Percentiles rank a stretch among this genome's conserved stretches.
Conservation (phyloP, 371 early-diverging fungal genomes). For the Mucor irregularis region DNA sequence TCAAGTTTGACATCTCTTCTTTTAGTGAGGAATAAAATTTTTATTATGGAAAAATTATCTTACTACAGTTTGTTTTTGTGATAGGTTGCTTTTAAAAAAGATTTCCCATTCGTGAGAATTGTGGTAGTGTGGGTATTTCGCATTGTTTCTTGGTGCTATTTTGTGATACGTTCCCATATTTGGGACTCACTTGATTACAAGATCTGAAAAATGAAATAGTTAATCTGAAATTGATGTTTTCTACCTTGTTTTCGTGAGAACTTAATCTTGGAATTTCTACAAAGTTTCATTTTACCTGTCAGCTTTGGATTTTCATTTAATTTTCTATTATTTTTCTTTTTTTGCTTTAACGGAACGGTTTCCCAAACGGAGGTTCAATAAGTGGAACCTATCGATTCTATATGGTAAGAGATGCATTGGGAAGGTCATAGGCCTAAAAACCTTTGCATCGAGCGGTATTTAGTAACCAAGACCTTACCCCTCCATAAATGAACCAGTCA, state of each 20-base stretch:
- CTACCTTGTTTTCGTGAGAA: not conserved
- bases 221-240: not conserved
- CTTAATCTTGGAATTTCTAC: not conserved
- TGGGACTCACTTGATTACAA: too few relatives aligned
- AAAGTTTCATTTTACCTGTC: not conserved
- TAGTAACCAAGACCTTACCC: conserved; percentile 6
- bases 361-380: not conserved
- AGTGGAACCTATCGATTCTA: not conserved
- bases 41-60: too few relatives aligned
- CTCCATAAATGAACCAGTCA: conserved; percentile 4
- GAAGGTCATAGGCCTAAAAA: conserved; percentile 7
- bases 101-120: too few relatives aligned
- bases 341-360: not conserved
- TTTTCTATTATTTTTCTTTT: not conserved
- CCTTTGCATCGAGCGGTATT: conserved; percentile 4
- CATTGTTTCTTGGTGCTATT: too few relatives aligned
- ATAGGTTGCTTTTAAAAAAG: too few relatives aligned
- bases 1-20: too few relatives aligned
- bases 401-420: not conserved
- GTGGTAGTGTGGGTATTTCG: too few relatives aligned
- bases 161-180: too few relatives aligned
- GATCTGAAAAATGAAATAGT: not conserved
- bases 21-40: too few relatives aligned
- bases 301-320: too few relatives aligned
- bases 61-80: too few relatives aligned